phyloP scores from a whole-genome alignment of 1,284 basidiomycete species.

The Coriolopsis trogii region DNA sequence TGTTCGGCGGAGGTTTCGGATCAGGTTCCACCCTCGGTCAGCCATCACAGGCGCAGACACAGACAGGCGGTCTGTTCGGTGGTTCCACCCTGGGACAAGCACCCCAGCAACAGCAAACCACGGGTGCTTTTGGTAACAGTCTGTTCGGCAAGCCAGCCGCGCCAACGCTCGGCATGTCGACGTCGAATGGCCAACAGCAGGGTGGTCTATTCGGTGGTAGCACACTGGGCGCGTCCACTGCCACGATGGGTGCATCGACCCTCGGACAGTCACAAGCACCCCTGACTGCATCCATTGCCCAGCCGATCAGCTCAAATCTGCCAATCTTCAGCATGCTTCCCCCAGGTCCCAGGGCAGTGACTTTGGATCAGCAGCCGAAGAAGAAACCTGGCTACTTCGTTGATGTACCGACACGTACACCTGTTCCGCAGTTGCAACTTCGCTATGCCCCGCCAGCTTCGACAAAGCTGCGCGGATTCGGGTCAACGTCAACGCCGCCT shows the following conservation, averaged over 20 bases:
- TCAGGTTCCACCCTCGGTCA: conserved; percentile 37
- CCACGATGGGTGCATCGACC: conserved; percentile 43
- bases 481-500: conserved; percentile 44
- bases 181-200: conserved; percentile 44
- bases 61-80: conserved; percentile 44
- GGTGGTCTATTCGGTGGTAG: conserved; percentile 49
- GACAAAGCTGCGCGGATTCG: conserved; percentile 75
- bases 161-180: conserved; percentile 35
- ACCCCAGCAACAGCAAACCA: conserved; percentile 35
- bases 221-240: conserved; percentile 34
- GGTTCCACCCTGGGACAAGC: conserved; percentile 42
- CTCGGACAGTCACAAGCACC: conserved; percentile 50
- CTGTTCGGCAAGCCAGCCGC: conserved; percentile 49
- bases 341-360: conserved; percentile 62
- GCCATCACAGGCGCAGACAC: conserved; percentile 37
- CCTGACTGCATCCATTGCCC: conserved; percentile 85
- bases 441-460: conserved; percentile 67
- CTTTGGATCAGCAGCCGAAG: conserved; percentile 64
- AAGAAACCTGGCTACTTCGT: conserved; percentile 75
- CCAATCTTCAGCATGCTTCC: conserved; percentile 78
- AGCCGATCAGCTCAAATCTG: conserved; percentile 87
- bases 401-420: conserved; percentile 68
- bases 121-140: conserved; percentile 38
- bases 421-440: conserved; percentile 58
- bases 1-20: conserved; percentile 42